Percentiles rank a stretch among this genome's conserved stretches.
These are phyloP conservation scores for Dittrichia graveolens DNA, from an alignment of 129 eudicot genomes.

Conservation along the genomic window DNA sequence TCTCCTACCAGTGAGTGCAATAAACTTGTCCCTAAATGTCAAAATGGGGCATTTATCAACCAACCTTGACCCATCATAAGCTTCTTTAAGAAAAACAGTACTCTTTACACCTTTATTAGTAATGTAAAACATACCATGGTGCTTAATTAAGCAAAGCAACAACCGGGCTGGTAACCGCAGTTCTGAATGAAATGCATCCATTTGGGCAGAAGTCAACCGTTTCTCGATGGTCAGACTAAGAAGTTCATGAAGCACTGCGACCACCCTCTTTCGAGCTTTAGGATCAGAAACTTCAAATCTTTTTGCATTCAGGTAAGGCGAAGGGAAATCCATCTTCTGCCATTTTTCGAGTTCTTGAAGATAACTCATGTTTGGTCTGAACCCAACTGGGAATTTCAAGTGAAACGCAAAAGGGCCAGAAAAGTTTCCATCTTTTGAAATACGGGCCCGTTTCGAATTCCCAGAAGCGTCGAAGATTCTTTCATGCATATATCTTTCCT, in stretches of 20 bases:
- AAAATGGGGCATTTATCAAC: constrained; percentile 65
- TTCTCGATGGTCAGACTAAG: constrained; percentile 86
- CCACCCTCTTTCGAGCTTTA: constrained; percentile 75
- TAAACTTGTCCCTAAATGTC: constrained; percentile 60
- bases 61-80: constrained; percentile 78
- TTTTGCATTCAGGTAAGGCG: constrained; percentile 86
- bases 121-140: constrained; percentile 84
- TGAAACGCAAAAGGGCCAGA: constrained; percentile 74
- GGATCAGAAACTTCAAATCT: constrained; percentile 73
- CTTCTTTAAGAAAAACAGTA: constrained; percentile 85
- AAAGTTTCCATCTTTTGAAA: constrained; percentile 81
- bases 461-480: constrained; percentile 35
- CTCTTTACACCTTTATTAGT: constrained; percentile 86
- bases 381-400: constrained; percentile 67
- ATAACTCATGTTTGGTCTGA: constrained; percentile 79
- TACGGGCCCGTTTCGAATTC: constrained; percentile 35
- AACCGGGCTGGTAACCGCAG: constrained; percentile 71
- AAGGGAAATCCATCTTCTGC: constrained; percentile 86
- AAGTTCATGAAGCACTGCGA: constrained; percentile 90
- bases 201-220: constrained; percentile 78
- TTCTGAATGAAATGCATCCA: constrained; percentile 76
- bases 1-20: constrained; percentile 66
- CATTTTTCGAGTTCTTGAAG: constrained; percentile 77
- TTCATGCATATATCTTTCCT: constrained; percentile 49
- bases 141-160: constrained; percentile 80